Percentiles rank a stretch among this genome's conserved stretches.
These are phyloP conservation scores for Hypericum androsaemum DNA, from an alignment of 345 rosid genomes.

Conservation along the genomic window DNA sequence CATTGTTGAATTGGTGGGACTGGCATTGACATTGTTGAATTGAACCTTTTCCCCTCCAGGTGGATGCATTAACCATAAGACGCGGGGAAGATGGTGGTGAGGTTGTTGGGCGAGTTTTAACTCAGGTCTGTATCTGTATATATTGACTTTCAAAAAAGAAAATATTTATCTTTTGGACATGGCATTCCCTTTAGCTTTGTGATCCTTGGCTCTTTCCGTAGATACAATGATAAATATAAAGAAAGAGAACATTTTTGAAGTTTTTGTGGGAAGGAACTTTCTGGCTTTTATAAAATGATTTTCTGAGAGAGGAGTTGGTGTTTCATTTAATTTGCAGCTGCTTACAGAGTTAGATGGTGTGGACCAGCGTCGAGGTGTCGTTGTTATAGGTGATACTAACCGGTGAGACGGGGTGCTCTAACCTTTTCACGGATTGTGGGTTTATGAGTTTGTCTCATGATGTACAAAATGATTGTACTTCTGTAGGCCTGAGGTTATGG, in stretches of 20 bases:
- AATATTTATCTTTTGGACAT: not conserved
- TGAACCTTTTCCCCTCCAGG: slow-evolving; percentile 28
- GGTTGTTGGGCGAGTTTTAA: slow-evolving; percentile 69
- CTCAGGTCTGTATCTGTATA: slow-evolving; percentile 36
- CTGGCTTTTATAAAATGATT: too few relatives aligned
- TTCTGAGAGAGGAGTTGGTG: too few relatives aligned
- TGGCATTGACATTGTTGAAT: too few relatives aligned
- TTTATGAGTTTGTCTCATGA: not conserved
- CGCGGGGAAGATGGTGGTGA: slow-evolving; percentile 93
- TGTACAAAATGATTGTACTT: slow-evolving; percentile 7
- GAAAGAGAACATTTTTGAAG: too few relatives aligned
- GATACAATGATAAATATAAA: too few relatives aligned
- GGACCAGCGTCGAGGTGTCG: slow-evolving; percentile 39
- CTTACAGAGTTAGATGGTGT: slow-evolving; percentile 6
- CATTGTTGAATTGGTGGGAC: too few relatives aligned
- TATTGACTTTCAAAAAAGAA: not conserved
- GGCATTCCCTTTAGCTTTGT: too few relatives aligned
- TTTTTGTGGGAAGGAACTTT: too few relatives aligned
- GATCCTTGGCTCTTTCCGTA: too few relatives aligned
- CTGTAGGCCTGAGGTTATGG: slow-evolving; percentile 75
- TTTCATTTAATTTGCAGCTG: slow-evolving; percentile 8
- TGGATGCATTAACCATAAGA: slow-evolving; percentile 90
- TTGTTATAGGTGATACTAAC: slow-evolving; percentile 89
- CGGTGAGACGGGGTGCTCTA: slow-evolving; percentile 23
- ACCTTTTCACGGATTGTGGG: not conserved